These are phyloP conservation scores for Vicia villosa DNA, from an alignment of 306 rosid genomes.

Conservation along the genomic window DNA sequence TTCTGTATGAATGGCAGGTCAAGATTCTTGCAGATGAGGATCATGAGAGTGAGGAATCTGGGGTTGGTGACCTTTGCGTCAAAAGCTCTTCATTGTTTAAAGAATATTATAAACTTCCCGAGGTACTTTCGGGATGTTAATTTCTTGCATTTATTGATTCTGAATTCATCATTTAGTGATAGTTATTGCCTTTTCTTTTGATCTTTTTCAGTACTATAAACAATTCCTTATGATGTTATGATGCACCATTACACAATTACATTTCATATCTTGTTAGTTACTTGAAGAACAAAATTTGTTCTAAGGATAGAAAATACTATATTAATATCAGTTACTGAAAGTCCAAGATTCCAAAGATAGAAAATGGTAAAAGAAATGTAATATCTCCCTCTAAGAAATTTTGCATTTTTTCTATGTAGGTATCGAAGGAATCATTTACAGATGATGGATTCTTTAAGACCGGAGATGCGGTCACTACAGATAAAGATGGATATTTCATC, in stretches of 20 bases:
- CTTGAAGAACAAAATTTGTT: constrained; percentile 21
- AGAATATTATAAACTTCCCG: constrained; percentile 88
- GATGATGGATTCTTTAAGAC: constrained; percentile 85
- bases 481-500: constrained; percentile 80
- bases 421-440: constrained; percentile 72
- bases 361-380: constrained; percentile 5
- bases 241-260: constrained; percentile 1
- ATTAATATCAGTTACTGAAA: neutral
- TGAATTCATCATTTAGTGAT: constrained; percentile 11
- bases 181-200: constrained; percentile 14
- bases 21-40: constrained; percentile 63
- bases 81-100: constrained; percentile 78
- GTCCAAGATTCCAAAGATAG: neutral
- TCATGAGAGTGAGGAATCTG: constrained; percentile 31
- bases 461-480: constrained; percentile 81
- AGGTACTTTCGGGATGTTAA: constrained; percentile 56
- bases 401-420: constrained; percentile 45
- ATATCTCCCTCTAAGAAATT: constrained; percentile 15
- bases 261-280: constrained; percentile 2
- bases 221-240: constrained; percentile 7
- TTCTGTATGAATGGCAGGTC: constrained; percentile 52
- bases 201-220: neutral
- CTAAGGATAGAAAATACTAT: neutral
- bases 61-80: constrained; percentile 77
- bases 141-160: constrained; percentile 27